These are phyloP conservation scores for Saccharomycopsis phalli DNA, from an alignment of 1,139 yeast genomes.

Conservation along the genomic window DNA sequence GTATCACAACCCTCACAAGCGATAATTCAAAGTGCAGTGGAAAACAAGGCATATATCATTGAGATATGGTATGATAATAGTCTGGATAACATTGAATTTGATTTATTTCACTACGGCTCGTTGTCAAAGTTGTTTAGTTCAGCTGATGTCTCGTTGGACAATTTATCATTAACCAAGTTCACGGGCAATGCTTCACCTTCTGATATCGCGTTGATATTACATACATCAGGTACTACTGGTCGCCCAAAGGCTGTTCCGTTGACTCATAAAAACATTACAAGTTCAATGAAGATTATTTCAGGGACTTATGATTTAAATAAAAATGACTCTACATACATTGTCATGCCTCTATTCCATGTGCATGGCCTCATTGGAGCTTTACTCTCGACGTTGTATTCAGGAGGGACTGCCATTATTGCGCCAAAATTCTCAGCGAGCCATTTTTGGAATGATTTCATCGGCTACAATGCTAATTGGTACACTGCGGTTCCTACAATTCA, in stretches of 20 bases:
- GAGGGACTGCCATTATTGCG: slow-evolving; percentile 55
- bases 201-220: slow-evolving; percentile 53
- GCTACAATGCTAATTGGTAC: slow-evolving; percentile 51
- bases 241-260: slow-evolving; percentile 65
- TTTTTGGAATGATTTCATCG: slow-evolving; percentile 49
- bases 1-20: slow-evolving; percentile 21
- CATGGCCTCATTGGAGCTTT: slow-evolving; percentile 61
- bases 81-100: slow-evolving; percentile 34
- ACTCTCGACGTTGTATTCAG: slow-evolving; percentile 47
- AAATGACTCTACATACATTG: slow-evolving; percentile 46
- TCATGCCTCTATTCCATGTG: slow-evolving; percentile 69
- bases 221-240: slow-evolving; percentile 67
- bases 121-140: neutral
- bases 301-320: slow-evolving; percentile 43
- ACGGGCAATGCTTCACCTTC: slow-evolving; percentile 37
- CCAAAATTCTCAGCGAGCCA: slow-evolving; percentile 45
- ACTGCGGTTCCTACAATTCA: slow-evolving; percentile 71
- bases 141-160: neutral
- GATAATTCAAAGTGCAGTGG: slow-evolving; percentile 34
- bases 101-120: slow-evolving; percentile 24
- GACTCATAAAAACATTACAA: slow-evolving; percentile 50
- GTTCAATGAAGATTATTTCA: slow-evolving; percentile 47
- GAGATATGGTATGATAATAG: slow-evolving; percentile 39
- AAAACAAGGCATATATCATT: slow-evolving; percentile 37
- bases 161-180: slow-evolving; percentile 21